Base-by-base conservation (phyloP, 1,284 basidiomycete species). In the Tylopilus sp. region DNA sequence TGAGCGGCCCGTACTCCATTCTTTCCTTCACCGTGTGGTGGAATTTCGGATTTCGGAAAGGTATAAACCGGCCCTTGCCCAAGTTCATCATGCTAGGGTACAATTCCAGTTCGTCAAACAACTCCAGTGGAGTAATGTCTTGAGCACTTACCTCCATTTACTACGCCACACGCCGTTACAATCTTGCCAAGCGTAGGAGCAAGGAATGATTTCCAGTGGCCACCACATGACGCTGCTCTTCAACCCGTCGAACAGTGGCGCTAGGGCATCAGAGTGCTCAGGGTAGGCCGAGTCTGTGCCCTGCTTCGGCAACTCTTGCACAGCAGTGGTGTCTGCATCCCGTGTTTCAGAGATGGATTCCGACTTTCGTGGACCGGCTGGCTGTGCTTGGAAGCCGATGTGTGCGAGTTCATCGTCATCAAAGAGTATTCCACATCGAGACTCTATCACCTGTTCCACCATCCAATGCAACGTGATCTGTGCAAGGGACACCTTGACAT, bases 391-490 rank as follows among this genome's bases (percentile, higher is more conserved):
- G 60, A 86, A 80, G 39, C 78, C 74, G 29, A 80, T 78, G 29
- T 74, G 74, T 25, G 71, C 70, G 59, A 89, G 81, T 35, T 76
- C 82, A 3, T 76, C 75, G 14, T 73, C 66, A 68, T 89, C 85
- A 70, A 90, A 90, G 35, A 80, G 70, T 41, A 91, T 82, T 6
- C 85, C 86, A 71, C 87, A 88, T 31, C 83, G 78, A 12, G 84
- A 78, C 6, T 71, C 71, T 13, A 83, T 79, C 67, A 85, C 79
- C 69, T 89, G 82, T 66, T 86, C 85, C 55, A 93, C 83, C 91
- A 93, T 93, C 91, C 91, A 93, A 35, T 86, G 87, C 34, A 93
- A 80, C n/a, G 88, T 77, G 71, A 92, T 88, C 68, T 90, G 83
- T 1, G 87, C 80, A 12, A 93, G 83, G 35, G 79, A 80, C 64